Evolutionary conservation across 495 filamentous ascomycete species (phyloP).

Genomic region (Penicillium atrosanguineum): DNA sequence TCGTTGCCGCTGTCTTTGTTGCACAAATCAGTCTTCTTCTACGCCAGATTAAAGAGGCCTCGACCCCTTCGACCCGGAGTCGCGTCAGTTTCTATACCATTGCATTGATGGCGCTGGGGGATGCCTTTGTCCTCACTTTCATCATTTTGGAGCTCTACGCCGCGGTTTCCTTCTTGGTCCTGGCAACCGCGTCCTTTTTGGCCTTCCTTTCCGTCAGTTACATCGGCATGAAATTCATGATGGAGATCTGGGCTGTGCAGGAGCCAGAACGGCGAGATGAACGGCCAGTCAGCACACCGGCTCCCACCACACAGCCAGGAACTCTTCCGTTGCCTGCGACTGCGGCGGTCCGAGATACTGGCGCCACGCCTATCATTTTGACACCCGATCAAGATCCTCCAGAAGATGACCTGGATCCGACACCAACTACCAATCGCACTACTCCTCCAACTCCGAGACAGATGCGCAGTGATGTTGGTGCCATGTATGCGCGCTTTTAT

Average conservation of each 20-base stretch:
- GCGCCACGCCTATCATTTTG: conserved; percentile 68
- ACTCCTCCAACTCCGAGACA: conserved; percentile 34
- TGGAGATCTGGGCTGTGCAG: conserved; percentile 85
- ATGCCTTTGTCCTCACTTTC: conserved; percentile 66
- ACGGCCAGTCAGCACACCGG: conserved; percentile 28
- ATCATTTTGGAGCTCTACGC: conserved; percentile 63
- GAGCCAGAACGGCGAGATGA: conserved; percentile 72
- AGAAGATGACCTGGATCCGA: conserved; percentile 31
- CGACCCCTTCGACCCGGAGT: conserved; percentile 89
- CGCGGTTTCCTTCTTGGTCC: conserved; percentile 63
- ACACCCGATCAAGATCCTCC: conserved; percentile 78
- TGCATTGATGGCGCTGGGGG: conserved; percentile 80
- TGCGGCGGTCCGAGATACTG: conserved; percentile 46
- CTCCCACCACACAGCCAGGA: conserved; percentile 31
- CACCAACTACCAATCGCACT: conserved; percentile 24
- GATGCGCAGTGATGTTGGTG: conserved; percentile 57
- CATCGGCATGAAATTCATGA: conserved; percentile 79
- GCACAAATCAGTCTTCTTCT: conserved; percentile 74
- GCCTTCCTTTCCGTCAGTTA: conserved; percentile 70
- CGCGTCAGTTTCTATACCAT: conserved; percentile 88
- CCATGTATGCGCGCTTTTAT: conserved; percentile 79
- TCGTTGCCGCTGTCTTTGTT: conserved; percentile 61
- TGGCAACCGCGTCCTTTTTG: conserved; percentile 67
- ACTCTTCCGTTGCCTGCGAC: conserved; percentile 64
- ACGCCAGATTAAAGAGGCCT: conserved; percentile 84